These are phyloP conservation scores for Dentipellis fragilis DNA, from an alignment of 768 basidiomycete genomes.

Conservation along the genomic window DNA sequence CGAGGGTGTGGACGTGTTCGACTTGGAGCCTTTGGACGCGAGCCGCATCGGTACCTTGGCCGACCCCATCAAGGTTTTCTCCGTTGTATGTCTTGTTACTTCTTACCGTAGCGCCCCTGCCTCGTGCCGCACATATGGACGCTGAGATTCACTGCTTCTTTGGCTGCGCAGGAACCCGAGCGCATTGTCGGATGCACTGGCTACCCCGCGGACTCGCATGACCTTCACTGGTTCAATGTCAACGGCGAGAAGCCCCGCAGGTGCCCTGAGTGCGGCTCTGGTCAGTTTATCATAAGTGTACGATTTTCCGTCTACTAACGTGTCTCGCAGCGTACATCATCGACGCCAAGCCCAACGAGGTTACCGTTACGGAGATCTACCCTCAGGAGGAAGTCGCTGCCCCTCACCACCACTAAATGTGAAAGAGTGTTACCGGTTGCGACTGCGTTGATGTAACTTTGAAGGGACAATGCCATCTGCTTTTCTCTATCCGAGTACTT, in stretches of 20 bases:
- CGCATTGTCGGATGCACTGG: conserved; percentile 94
- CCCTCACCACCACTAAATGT: neutral
- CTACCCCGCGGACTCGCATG: conserved; percentile 90
- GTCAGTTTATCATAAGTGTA: conserved; percentile 33
- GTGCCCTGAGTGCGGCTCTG: conserved; percentile 91
- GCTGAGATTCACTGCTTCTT: too few species aligned
- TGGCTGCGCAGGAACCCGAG: conserved; percentile 48
- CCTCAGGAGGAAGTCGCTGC: conserved; percentile 5
- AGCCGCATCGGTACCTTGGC: conserved; percentile 80
- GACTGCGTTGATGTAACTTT: neutral
- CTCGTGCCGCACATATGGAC: too few species aligned
- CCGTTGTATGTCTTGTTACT: conserved; percentile 50
- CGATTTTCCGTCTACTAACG: neutral
- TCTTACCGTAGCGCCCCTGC: neutral
- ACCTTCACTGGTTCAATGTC: conserved; percentile 76
- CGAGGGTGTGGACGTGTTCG: conserved; percentile 85
- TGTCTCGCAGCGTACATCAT: conserved; percentile 52
- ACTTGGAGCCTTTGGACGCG: conserved; percentile 74
- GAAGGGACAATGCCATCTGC: neutral
- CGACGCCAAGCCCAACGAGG: conserved; percentile 25
- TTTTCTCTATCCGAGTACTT: neutral
- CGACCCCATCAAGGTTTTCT: conserved; percentile 81
- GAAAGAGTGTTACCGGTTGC: neutral
- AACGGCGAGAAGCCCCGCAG: conserved; percentile 58
- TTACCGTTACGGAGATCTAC: conserved; percentile 9